Conservation (phyloP, 179 eudicot species). For the Silene noctiflora region DNA sequence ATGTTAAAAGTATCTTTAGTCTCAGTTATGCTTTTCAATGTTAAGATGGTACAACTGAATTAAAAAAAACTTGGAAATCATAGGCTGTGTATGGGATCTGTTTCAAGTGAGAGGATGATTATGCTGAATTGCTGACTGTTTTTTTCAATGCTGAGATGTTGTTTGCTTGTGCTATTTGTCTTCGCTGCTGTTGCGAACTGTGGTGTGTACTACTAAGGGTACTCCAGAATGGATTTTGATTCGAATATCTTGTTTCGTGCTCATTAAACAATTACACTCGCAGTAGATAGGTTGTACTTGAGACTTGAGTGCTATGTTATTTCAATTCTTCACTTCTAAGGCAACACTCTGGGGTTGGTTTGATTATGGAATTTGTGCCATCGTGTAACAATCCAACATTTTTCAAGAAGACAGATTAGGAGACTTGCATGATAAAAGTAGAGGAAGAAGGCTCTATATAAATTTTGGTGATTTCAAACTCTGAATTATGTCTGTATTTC, state of each 20-base stretch:
- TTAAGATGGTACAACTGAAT: neutral
- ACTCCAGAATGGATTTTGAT: neutral
- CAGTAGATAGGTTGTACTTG: neutral
- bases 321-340: neutral
- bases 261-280: neutral
- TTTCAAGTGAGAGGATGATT: neutral
- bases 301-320: neutral
- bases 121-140: neutral
- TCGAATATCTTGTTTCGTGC: neutral
- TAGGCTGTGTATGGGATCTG: neutral
- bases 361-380: neutral
- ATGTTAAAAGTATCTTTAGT: neutral
- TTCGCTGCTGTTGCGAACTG: neutral
- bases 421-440: no score
- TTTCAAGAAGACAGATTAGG: no score
- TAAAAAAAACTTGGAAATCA: neutral
- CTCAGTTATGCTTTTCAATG: neutral
- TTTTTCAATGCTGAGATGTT: neutral
- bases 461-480: no score
- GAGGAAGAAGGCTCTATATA: no score
- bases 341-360: neutral
- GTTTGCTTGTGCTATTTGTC: neutral
- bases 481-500: no score
- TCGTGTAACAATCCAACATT: neutral
- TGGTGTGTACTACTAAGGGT: neutral